Evolutionary conservation across 768 basidiomycete species (phyloP), one percentile per base, ranked within the genome.

Genomic region (Podaxis rugospora): DNA sequence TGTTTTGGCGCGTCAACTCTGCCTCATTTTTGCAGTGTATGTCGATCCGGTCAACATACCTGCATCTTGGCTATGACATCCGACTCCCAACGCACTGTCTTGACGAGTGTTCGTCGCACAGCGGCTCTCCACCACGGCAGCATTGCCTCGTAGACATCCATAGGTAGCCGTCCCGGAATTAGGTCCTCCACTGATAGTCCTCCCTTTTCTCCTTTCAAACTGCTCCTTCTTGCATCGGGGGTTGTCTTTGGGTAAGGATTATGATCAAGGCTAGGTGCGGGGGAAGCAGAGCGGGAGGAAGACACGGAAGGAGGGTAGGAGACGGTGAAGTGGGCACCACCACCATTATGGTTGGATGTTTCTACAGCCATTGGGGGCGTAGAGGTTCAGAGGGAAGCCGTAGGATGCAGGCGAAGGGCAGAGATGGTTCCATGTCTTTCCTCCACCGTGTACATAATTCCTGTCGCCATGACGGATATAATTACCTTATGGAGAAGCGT

Each of bases 51-150:
- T 50, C 46, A 49, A 40, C 76, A 53, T 40, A 85, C 91, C 83
- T 93, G 91, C 78, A 90, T 82, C 40, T 70, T 77, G 2, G 83
- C 90, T 46, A 93, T 76, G 36, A 85, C 64, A 63, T 73, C 65
- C 3, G 85, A 87, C 73, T 93, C 91, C 67, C 75, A 72, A 37
- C 78, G 72, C 21, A 93, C 82, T 40, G 70, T 73, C 60, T 69
- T 72, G 42, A 91, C 76, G 14, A 93, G 72, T 57, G 65, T 69
- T 40, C 80, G 70, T 18, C 92, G 82, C 42, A 90, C 72, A 0
- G 74, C 78, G 25, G 86, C 83, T 63, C 89, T 75, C 91, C 90
- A 92, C 70, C 77, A 72, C 5, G 84, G 80, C 61, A 93, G 69
- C 0, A 80, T 84, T 1, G 79, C 71, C 42, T 87, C 81, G 68